A percentile compares a stretch with the other conserved stretches of the same genome.
phyloP scores from a whole-genome alignment of 78 protist genomes.

The Dictyostelium purpureum region DNA sequence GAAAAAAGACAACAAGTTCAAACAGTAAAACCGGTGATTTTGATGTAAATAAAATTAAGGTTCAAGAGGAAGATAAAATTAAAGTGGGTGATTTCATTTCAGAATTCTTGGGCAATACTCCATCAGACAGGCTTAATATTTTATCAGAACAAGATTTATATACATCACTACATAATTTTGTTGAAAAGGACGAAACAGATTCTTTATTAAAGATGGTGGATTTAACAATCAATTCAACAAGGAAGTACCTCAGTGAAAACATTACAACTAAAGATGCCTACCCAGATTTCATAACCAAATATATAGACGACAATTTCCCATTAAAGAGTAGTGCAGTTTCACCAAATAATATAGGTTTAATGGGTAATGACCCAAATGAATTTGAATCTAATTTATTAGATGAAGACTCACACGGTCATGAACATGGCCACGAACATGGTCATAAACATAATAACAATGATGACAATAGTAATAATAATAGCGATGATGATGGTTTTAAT shows the following conservation, averaged over 20 bases:
- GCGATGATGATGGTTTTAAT: not conserved
- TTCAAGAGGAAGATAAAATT: constrained; percentile 37
- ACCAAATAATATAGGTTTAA: not conserved
- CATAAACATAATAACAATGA: not conserved
- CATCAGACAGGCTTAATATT: constrained; percentile 14
- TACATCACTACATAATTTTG: constrained; percentile 58
- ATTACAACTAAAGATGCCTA: constrained; percentile 11
- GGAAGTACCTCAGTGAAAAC: not conserved
- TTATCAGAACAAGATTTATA: constrained; percentile 68
- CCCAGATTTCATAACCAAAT: not conserved
- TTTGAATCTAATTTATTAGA: not conserved
- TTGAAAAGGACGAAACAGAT: constrained; percentile 74
- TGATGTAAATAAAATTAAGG: not conserved
- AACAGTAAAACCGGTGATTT: not conserved
- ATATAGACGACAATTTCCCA: constrained; percentile 41
- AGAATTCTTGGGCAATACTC: constrained; percentile 59
- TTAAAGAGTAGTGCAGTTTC: not conserved
- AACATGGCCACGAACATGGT: constrained; percentile 11
- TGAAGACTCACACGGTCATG: constrained; percentile 39
- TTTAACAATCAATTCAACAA: not conserved
- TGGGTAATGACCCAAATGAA: not conserved
- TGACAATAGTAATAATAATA: not conserved
- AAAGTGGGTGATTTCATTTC: constrained; percentile 72
- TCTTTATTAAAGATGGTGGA: constrained; percentile 45
- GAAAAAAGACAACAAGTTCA: constrained; percentile 25